Percentiles rank a stretch among this genome's conserved stretches.
phyloP scores from a whole-genome alignment of 2,329 filamentous ascomycete genomes.

The Fusarium lyarnte region DNA sequence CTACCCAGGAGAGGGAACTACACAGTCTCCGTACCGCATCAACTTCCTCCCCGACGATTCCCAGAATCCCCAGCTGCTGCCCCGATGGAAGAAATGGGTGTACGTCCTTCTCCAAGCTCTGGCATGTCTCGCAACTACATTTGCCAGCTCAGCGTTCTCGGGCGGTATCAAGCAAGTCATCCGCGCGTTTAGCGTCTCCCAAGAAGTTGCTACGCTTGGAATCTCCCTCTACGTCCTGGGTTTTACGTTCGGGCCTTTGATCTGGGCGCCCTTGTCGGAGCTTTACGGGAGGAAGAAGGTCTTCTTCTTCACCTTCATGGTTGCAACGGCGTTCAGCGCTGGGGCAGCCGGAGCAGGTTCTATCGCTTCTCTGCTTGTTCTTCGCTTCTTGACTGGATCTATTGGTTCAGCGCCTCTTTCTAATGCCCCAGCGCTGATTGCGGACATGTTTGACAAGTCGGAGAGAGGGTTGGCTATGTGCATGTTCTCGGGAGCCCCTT shows the following conservation, averaged over 20 bases:
- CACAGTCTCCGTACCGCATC: conserved; percentile 73
- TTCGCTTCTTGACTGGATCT: neutral
- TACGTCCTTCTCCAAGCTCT: conserved; percentile 64
- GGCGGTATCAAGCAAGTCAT: conserved; percentile 65
- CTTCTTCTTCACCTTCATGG: conserved; percentile 65
- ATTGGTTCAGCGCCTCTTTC: conserved; percentile 7
- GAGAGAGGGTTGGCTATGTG: conserved; percentile 63
- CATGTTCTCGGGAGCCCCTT: conserved; percentile 62
- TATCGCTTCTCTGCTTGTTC: conserved; percentile 58
- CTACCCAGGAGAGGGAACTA: conserved; percentile 70
- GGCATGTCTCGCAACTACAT: conserved; percentile 73
- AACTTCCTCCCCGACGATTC: conserved; percentile 73
- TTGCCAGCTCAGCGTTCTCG: conserved; percentile 73
- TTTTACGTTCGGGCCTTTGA: conserved; percentile 67
- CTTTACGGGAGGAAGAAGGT: conserved; percentile 68
- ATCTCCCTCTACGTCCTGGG: conserved; percentile 72
- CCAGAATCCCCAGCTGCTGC: conserved; percentile 70
- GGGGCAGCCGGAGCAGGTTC: conserved; percentile 64
- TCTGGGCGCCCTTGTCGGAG: conserved; percentile 74
- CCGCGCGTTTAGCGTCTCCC: conserved; percentile 59
- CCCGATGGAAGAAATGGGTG: conserved; percentile 67
- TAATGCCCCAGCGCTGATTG: conserved; percentile 1
- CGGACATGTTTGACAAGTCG: conserved; percentile 51
- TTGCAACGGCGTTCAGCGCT: conserved; percentile 69
- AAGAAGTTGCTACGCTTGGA: conserved; percentile 66